Conservation (phyloP, 345 rosid genomes). For the Melastoma malabathricum region DNA sequence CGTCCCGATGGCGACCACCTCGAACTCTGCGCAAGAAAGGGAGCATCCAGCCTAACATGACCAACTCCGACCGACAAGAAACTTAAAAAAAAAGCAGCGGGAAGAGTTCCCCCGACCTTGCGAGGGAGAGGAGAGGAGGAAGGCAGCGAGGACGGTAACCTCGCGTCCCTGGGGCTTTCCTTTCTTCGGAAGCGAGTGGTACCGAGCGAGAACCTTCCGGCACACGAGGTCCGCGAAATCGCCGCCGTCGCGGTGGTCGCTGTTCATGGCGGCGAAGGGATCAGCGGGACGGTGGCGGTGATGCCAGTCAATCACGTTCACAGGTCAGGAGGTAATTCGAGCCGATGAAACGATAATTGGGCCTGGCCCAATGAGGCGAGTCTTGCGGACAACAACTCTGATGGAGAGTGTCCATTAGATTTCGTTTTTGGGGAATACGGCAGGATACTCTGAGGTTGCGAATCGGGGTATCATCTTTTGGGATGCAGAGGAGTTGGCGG, state of each 20-base stretch:
- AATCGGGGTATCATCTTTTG: too few species aligned
- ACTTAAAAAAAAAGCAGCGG: not conserved
- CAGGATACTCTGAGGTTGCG: too few species aligned
- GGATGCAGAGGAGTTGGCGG: too few species aligned
- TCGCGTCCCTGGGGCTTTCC: slow-evolving; percentile 96
- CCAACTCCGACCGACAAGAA: not conserved
- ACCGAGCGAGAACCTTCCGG: slow-evolving; percentile 35
- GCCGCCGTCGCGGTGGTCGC: not conserved
- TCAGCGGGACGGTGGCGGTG: not conserved
- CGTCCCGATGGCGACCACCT: slow-evolving; percentile 72
- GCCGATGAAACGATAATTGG: too few species aligned
- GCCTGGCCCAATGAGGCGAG: too few species aligned
- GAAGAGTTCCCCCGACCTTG: slow-evolving; percentile 24
- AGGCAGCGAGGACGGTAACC: slow-evolving; percentile 66
- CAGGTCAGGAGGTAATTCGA: too few species aligned
- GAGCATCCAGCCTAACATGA: not conserved
- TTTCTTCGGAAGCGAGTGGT: slow-evolving; percentile 57
- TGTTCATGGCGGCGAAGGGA: not conserved
- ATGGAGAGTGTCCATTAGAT: too few species aligned
- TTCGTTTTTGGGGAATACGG: too few species aligned
- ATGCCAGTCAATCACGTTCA: too few species aligned
- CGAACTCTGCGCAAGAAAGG: slow-evolving; percentile 23
- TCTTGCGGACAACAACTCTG: too few species aligned
- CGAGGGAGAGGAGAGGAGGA: slow-evolving; percentile 68
- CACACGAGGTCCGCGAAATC: slow-evolving; percentile 45